Conservation (phyloP, 2,329 filamentous ascomycete species). For the Talaromyces piceae region DNA sequence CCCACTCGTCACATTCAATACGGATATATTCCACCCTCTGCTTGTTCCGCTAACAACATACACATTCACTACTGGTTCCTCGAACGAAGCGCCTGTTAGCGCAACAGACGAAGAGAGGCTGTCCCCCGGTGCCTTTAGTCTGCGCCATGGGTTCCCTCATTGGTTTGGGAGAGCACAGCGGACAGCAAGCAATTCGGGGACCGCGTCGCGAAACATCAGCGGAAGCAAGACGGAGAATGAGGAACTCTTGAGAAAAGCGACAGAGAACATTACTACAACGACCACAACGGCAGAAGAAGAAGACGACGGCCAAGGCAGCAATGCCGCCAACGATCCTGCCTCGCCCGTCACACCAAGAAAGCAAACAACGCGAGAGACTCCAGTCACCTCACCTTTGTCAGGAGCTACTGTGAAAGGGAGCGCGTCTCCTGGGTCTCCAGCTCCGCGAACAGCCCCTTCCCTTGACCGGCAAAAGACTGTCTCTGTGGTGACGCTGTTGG, state of each 20-base stretch:
- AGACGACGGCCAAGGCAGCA: background rate
- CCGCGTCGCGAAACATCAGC: conserved; percentile 38
- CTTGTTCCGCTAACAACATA: conserved; percentile 91
- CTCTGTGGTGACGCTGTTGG: conserved; percentile 61
- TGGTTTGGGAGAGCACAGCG: conserved; percentile 67
- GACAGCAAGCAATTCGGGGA: conserved; percentile 28
- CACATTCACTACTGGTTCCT: conserved; percentile 75
- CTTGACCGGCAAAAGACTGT: conserved; percentile 32
- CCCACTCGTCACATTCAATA: conserved; percentile 79
- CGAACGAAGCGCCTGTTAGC: conserved; percentile 69
- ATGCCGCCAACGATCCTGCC: conserved; percentile 5
- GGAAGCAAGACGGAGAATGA: conserved; percentile 26
- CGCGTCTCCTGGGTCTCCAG: conserved; percentile 8
- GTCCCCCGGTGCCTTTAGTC: conserved; percentile 80
- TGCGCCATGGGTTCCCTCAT: conserved; percentile 80
- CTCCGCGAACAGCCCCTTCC: conserved; percentile 15
- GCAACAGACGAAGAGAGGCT: conserved; percentile 75
- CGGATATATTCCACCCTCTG: conserved; percentile 91
- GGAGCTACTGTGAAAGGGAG: background rate
- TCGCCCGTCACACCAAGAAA: conserved; percentile 8
- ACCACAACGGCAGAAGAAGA: too few relatives aligned
- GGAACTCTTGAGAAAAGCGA: background rate
- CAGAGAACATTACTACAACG: background rate
- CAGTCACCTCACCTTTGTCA: background rate
- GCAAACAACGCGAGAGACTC: background rate